Base-by-base conservation (phyloP, 2,329 filamentous ascomycete genomes). In the Conoideocrella luteorostrata region DNA sequence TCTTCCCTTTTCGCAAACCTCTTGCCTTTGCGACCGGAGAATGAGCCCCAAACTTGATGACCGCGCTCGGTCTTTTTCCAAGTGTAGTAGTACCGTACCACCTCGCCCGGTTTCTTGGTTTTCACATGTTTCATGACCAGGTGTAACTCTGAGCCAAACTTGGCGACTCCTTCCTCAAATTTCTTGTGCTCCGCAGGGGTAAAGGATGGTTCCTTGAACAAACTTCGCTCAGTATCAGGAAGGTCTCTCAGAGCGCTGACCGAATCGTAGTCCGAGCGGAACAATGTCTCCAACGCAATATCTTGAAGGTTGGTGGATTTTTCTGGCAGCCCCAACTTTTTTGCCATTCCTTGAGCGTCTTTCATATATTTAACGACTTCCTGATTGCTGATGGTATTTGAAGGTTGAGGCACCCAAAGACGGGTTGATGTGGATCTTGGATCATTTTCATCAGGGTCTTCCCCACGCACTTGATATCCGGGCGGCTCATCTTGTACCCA, bases 21-120 rank as follows among this genome's bases (percentile, higher is more conserved):
- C 63, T 91, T 94, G 45, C 88, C 87, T 60, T 94, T 95, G 36
- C 91, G 80, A 10, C 87, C 88, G 40, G 87, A 81, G 56, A 86
- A 95, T 51, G 82, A 87, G 47, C 88, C 88, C 90, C 93, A 96
- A 18, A 98, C 82, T 54, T 93, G 82, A 58, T 79, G 83, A 32
- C 93, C 93, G 46, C 84, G 82, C 2, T 84, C 77, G 0, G 88
- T 88, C 66, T 97, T 97, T 69, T 98, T 98, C 93, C 93, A 98
- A 52, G 87, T 87, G 62, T 98, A 98, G 65, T 97, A 98, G 60
- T 86, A 94, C 4, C 93, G 86, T 21, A 95, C 88, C 49, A 96
- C 84, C 46, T 88, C 80, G 40, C 84, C 82, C 49, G 89, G 82
- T 32, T 79, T 80, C 53, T 93, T 80, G 0, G 84, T 87, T 63